These are phyloP conservation scores for Porogramme epimiltina DNA, from an alignment of 1,284 basidiomycete genomes.

Conservation along the genomic window DNA sequence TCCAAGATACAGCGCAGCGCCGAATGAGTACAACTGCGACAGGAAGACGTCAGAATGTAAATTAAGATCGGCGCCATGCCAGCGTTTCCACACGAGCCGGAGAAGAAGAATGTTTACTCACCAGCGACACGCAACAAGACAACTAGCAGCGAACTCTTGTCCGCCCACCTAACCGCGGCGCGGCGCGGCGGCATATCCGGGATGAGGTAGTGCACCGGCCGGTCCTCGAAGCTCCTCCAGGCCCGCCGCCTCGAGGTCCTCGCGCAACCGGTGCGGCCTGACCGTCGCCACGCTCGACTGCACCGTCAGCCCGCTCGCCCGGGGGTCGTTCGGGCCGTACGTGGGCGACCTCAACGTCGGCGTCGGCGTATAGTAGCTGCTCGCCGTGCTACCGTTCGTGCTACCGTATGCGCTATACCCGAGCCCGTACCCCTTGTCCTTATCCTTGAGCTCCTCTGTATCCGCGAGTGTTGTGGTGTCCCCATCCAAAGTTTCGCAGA, in stretches of 20 bases:
- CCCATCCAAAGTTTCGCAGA: slow-evolving; percentile 25
- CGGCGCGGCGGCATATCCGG: slow-evolving; percentile 34
- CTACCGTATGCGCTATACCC: slow-evolving; percentile 8
- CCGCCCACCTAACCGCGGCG: neutral
- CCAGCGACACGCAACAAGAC: neutral
- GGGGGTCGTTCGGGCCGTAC: slow-evolving; percentile 14
- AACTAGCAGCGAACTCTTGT: too few relatives aligned
- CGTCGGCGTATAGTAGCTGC: too few relatives aligned
- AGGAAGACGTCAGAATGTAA: too few relatives aligned
- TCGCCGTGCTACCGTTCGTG: slow-evolving; percentile 7
- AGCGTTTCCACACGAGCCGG: too few relatives aligned
- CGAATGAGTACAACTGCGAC: too few relatives aligned
- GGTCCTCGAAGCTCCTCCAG: slow-evolving; percentile 33
- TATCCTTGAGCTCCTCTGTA: slow-evolving; percentile 24
- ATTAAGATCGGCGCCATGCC: too few relatives aligned
- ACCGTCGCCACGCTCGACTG: slow-evolving; percentile 11
- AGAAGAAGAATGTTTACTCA: neutral
- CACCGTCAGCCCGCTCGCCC: slow-evolving; percentile 15
- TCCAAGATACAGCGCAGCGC: neutral
- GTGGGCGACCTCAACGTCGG: neutral
- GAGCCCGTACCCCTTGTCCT: neutral
- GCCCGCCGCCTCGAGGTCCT: slow-evolving; percentile 26
- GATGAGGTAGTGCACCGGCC: slow-evolving; percentile 37
- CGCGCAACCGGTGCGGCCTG: slow-evolving; percentile 25
- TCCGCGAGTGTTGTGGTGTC: slow-evolving; percentile 25